Evolutionary conservation across 2,329 filamentous ascomycete species (phyloP), one percentile per base, ranked within the genome.

Genomic region (Chrysoporthe cubensis): DNA sequence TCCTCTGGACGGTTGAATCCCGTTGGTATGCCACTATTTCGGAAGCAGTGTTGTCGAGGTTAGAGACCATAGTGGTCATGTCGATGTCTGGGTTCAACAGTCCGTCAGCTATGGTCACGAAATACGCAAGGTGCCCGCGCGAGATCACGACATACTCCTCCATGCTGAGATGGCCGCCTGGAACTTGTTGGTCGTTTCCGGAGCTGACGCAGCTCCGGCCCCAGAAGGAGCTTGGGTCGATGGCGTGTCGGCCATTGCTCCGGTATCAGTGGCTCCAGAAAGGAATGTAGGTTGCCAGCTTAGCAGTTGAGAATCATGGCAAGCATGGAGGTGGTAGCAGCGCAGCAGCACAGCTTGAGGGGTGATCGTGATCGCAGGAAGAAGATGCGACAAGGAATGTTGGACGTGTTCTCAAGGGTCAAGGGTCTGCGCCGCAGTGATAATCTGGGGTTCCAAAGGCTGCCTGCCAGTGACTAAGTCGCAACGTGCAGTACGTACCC

Each of bases 131-230:
- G 50, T 66, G 43, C 62, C 46, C 63, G 43, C 65, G 61, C 42
- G 34, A 68, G 14, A 44, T 60, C 62, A 40, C 52, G 54, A 71
- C 83, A 69, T 87, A 97, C 94, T 94, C 83, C 96, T 90, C 96
- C 96, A 99, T 78, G 94, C 92, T 71, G 93, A 92, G 74, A 99
- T 97, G 66, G 96, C 96, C 77, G 91, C 91, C 79, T 99, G 96
- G 78, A 99, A 99, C 80, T 97, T 97, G 83, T 97, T 98, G 73
- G 91, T 89, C 46, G 87, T 87, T 61, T 89, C 87, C 18, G 76
- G 43, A 57, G 64, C 52, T 46, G 62, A 37, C 18, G 50, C 64
- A 42, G 67, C 42, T 21, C 67, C 8, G 2, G 13, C 50, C 40
- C 57, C 52, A 13, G 46, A 59, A 42, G 67, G n/a, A 65, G 67